phyloP scores from a whole-genome alignment of 148 eudicot genomes.

The Vaccinium corymbosum region DNA sequence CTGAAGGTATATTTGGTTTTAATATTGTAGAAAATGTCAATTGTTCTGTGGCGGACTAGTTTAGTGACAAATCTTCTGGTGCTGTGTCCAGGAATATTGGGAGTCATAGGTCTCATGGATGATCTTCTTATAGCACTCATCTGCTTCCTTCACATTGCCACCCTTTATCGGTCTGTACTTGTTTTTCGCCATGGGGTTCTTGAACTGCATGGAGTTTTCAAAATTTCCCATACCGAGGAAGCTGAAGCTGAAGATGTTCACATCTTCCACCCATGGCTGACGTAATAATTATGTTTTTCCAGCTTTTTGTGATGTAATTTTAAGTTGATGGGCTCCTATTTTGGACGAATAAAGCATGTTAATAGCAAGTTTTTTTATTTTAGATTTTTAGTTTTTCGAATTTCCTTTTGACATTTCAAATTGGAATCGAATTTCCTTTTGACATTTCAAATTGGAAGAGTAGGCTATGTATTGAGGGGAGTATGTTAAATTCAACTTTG shows the following conservation, averaged over 20 bases:
- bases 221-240: background rate
- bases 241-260: background rate
- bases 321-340: background rate
- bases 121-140: slow-evolving; percentile 68
- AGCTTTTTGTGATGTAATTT: background rate
- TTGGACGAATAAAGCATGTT: background rate
- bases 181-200: slow-evolving; percentile 74
- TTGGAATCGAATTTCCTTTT: background rate
- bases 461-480: background rate
- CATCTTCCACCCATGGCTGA: background rate
- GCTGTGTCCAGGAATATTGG: slow-evolving; percentile 52
- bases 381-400: background rate
- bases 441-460: background rate
- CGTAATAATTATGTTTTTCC: background rate
- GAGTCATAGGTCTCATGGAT: slow-evolving; percentile 77
- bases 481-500: background rate
- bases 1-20: slow-evolving; percentile 57
- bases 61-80: background rate
- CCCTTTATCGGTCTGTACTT: slow-evolving; percentile 77
- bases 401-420: background rate
- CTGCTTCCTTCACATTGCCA: slow-evolving; percentile 84
- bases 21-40: background rate
- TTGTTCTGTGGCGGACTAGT: background rate
- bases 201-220: slow-evolving; percentile 19
- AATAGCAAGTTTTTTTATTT: background rate